Percentiles rank a stretch among this genome's conserved stretches.
These are phyloP conservation scores for Cryptococcus sp. DNA, from an alignment of 1,284 basidiomycete species.

Conservation along the genomic window DNA sequence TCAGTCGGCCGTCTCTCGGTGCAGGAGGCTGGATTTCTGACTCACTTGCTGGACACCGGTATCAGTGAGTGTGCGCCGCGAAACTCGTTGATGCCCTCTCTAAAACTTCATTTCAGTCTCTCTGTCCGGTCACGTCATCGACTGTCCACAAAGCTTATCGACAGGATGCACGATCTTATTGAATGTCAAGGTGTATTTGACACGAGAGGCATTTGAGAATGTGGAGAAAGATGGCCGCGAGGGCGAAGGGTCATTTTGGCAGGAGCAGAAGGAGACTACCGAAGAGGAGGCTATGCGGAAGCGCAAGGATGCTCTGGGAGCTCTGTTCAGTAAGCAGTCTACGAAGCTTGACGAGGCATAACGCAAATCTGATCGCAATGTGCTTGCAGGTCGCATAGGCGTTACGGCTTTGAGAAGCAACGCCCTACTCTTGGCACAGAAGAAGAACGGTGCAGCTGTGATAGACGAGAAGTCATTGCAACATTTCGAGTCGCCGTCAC, in stretches of 20 bases:
- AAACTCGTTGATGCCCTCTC: neutral
- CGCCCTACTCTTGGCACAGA: constrained; percentile 47
- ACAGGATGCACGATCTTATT: constrained; percentile 51
- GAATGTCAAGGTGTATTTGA: constrained; percentile 49
- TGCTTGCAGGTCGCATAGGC: constrained; percentile 43
- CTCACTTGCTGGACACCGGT: constrained; percentile 49
- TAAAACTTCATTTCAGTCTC: constrained; percentile 27
- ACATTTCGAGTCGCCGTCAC: constrained; percentile 28
- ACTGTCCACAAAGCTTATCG: constrained; percentile 45
- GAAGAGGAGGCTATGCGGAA: constrained; percentile 52
- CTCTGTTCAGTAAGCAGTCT: constrained; percentile 44
- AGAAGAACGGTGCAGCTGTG: constrained; percentile 42
- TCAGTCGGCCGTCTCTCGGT: constrained; percentile 50
- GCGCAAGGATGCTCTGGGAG: constrained; percentile 49
- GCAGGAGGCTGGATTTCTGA: constrained; percentile 47
- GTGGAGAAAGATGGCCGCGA: constrained; percentile 35
- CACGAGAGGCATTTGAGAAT: constrained; percentile 45
- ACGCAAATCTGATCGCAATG: neutral
- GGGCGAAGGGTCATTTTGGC: constrained; percentile 46
- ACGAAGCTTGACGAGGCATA: neutral
- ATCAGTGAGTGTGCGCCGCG: constrained; percentile 38
- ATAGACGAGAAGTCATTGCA: constrained; percentile 42
- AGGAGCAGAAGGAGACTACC: constrained; percentile 51
- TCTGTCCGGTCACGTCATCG: constrained; percentile 48
- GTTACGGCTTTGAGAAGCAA: constrained; percentile 50